Evolutionary conservation across 108 stramenopile species (phyloP).

Genomic region (Aurantiochytrium sp.): DNA sequence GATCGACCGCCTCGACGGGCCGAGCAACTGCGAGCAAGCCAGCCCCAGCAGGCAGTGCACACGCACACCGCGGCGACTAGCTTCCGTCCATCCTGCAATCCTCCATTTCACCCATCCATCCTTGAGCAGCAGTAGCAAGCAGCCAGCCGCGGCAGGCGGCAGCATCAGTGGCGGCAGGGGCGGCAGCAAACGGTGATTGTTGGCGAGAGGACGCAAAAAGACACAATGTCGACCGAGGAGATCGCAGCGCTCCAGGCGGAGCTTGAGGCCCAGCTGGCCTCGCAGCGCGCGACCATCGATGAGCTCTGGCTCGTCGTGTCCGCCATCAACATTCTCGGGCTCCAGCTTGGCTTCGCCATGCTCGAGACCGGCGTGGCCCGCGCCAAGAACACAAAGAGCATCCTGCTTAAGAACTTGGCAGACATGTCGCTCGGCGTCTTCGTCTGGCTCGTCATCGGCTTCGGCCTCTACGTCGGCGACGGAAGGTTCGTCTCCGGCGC

Average conservation of each 20-base stretch:
- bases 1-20: too few species aligned
- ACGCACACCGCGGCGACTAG: too few species aligned
- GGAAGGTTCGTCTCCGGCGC: not conserved
- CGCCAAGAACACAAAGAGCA: conserved; percentile 36
- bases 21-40: too few species aligned
- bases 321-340: conserved; percentile 5
- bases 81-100: too few species aligned
- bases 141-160: too few species aligned
- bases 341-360: conserved; percentile 37
- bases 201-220: too few species aligned
- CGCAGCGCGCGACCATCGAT: not conserved
- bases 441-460: conserved; percentile 27
- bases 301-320: not conserved
- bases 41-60: too few species aligned
- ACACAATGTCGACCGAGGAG: not conserved
- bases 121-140: too few species aligned
- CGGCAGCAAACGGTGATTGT: too few species aligned
- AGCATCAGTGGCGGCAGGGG: too few species aligned
- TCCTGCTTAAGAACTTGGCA: conserved; percentile 31
- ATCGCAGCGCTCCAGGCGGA: not conserved
- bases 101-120: too few species aligned
- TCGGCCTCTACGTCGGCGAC: conserved; percentile 29
- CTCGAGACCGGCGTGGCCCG: conserved; percentile 36
- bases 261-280: too few species aligned
- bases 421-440: conserved; percentile 30